Evolutionary conservation across 306 rosid genomes (phyloP).

Genomic region (Glycine latifolia): DNA sequence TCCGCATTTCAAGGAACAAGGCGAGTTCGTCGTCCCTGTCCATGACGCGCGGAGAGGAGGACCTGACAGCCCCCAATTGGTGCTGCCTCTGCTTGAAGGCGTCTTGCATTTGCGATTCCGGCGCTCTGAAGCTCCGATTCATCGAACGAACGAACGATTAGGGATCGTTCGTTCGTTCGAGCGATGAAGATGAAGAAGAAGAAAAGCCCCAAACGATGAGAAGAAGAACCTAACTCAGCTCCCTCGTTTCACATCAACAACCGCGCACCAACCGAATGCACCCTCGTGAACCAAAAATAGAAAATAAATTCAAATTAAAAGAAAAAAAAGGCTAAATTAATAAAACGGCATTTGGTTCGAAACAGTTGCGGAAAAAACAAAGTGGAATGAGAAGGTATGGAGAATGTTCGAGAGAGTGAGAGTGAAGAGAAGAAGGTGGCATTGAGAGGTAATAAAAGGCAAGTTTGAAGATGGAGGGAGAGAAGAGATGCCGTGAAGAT

Average conservation of each 20-base stretch:
- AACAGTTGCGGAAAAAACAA: not conserved
- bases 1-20: conserved; percentile 82
- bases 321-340: conserved; percentile 7
- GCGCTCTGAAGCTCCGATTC: conserved; percentile 96
- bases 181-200: not conserved
- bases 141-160: conserved; percentile 46
- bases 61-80: conserved; percentile 57
- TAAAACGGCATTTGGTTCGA: not conserved
- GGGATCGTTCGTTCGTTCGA: conserved; percentile 22
- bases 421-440: conserved; percentile 45
- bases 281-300: conserved; percentile 9
- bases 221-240: conserved; percentile 47
- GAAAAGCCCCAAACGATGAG: conserved; percentile 31
- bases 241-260: conserved; percentile 47
- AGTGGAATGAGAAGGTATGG: conserved; percentile 24
- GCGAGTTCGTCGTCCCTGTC: conserved; percentile 95
- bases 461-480: conserved; percentile 50
- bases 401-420: conserved; percentile 17
- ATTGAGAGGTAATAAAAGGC: conserved; percentile 48
- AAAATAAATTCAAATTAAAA: too few relatives aligned
- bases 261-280: conserved; percentile 37
- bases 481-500: not conserved
- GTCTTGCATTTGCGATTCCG: conserved; percentile 78
- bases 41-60: conserved; percentile 55
- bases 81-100: conserved; percentile 70